Base-by-base conservation (phyloP, 495 filamentous ascomycete genomes). In the Cercophora newfieldiana region DNA sequence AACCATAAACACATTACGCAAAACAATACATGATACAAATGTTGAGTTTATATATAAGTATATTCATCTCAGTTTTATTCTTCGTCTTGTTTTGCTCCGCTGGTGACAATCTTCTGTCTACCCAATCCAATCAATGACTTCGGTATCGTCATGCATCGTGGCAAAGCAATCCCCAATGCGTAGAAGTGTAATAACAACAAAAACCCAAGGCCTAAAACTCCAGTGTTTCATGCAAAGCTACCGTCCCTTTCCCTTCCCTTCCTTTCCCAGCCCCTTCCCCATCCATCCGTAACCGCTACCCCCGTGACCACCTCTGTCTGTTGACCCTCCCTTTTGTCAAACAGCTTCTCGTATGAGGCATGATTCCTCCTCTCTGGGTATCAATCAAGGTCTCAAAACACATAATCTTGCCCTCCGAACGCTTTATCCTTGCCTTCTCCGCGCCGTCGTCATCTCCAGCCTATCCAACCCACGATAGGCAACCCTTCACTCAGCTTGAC, bases 401-500 rank as follows among this genome's bases (percentile, higher is more conserved):
- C 37, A 16, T 44, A 44, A 44, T 44, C 37, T n/a, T 14, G 12
- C 18, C 37, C 37, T 44, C 37, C 18, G 37, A 44, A 44, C 18
- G 37, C 37, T n/a, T n/a, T n/a, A 44, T 44, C 2, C 37, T 29
- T 49, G 47, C 59, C 21, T 53, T 12, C 18, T 33, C 30, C 18
- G 8, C 21, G 37, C 12, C 37, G 37, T 2, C 37, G 6, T 54
- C 10, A 24, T 19, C 51, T 5, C 1, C 7, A 26, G 14, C 21
- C 28, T 0, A n/a, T 60, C 30, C 19, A 44, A 25, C 37, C 37
- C 4, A 6, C 37, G 18, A 44, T 4, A 44, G 37, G 4, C 18
- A 3, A 26, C 21, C 63, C 25, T 66, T 74, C 59, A 75, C 53
- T 73, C 73, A 71, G 74, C 71, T 63, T 76, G 75, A 59, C 78